These are phyloP conservation scores for Pseudogymnoascus sp. DNA, from an alignment of 2,329 filamentous ascomycete species.

Conservation along the genomic window DNA sequence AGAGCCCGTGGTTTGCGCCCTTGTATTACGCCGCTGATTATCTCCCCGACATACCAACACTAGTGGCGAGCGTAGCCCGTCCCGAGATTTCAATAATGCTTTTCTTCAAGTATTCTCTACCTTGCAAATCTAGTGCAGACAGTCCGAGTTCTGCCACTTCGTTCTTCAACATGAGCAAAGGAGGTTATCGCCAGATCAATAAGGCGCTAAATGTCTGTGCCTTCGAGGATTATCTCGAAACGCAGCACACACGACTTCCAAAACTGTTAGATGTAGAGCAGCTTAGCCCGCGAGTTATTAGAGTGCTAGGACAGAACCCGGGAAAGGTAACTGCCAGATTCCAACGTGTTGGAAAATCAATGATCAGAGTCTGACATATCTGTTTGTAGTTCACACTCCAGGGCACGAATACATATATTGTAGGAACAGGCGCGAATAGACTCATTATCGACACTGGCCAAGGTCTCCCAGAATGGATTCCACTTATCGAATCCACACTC, in stretches of 20 bases:
- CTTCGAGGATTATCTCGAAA: conserved; percentile 39
- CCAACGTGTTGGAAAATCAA: not conserved
- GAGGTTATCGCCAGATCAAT: conserved; percentile 39
- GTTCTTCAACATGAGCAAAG: conserved; percentile 16
- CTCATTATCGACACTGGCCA: conserved; percentile 85
- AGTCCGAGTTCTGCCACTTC: not conserved
- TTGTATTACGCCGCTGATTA: too few relatives aligned
- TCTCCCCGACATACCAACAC: too few relatives aligned
- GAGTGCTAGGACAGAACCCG: conserved; percentile 81
- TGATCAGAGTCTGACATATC: not conserved
- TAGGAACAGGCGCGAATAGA: conserved; percentile 63
- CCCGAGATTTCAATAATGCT: too few relatives aligned
- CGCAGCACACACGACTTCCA: conserved; percentile 31
- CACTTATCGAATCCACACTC: conserved; percentile 30
- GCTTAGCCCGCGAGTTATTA: conserved; percentile 65
- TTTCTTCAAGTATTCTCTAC: too few relatives aligned
- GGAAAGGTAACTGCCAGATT: conserved; percentile 49
- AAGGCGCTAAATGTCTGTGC: conserved; percentile 37
- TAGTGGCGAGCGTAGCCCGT: too few relatives aligned
- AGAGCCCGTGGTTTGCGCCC: too few relatives aligned
- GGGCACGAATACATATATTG: conserved; percentile 87
- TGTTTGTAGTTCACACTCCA: conserved; percentile 25
- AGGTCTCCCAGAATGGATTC: conserved; percentile 60
- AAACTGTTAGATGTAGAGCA: conserved; percentile 60
- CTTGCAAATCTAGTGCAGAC: too few relatives aligned